A percentile compares a stretch with the other conserved stretches of the same genome.
Conservation (phyloP, 495 filamentous ascomycete genomes). For the Penicillium bovifimosum region DNA sequence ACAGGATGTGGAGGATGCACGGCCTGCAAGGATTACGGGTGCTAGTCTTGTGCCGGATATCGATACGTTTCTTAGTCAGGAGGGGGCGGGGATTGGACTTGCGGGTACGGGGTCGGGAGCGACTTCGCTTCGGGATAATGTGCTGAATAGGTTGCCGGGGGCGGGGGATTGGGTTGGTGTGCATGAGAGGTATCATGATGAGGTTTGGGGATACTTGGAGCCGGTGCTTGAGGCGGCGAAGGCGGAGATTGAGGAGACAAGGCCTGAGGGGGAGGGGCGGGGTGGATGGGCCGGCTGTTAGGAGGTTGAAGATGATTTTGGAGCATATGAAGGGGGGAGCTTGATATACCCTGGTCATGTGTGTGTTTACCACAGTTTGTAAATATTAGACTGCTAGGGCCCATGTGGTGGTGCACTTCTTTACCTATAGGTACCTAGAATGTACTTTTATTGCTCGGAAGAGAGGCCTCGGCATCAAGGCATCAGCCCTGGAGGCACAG, state of each 20-base stretch:
- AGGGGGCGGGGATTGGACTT: slow-evolving; percentile 1
- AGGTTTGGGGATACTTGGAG: slow-evolving; percentile 70
- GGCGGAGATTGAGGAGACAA: slow-evolving; percentile 50
- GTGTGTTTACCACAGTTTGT: background rate
- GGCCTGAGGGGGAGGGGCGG: slow-evolving; percentile 44
- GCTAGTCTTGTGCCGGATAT: slow-evolving; percentile 44
- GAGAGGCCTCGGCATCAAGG: no score
- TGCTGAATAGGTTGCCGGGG: slow-evolving; percentile 29
- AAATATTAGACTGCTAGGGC: background rate
- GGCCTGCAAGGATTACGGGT: slow-evolving; percentile 13
- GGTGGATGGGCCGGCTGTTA: slow-evolving; percentile 39
- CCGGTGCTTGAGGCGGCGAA: slow-evolving; percentile 59
- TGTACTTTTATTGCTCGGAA: no score
- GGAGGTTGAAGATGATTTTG: slow-evolving; percentile 48
- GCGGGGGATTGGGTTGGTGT: slow-evolving; percentile 54
- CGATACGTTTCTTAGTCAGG: slow-evolving; percentile 24
- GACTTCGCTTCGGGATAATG: slow-evolving; percentile 24
- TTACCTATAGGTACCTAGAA: no score
- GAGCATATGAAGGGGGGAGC: slow-evolving; percentile 34
- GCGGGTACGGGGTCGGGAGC: background rate
- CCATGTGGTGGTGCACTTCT: no score
- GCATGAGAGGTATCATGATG: slow-evolving; percentile 63
- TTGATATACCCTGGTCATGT: background rate
- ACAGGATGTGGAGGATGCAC: background rate
- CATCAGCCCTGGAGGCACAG: no score